Evolutionary conservation across 2,329 filamentous ascomycete genomes (phyloP), one percentile per base, ranked within the genome.

Genomic region (Tolypocladium tundrense): DNA sequence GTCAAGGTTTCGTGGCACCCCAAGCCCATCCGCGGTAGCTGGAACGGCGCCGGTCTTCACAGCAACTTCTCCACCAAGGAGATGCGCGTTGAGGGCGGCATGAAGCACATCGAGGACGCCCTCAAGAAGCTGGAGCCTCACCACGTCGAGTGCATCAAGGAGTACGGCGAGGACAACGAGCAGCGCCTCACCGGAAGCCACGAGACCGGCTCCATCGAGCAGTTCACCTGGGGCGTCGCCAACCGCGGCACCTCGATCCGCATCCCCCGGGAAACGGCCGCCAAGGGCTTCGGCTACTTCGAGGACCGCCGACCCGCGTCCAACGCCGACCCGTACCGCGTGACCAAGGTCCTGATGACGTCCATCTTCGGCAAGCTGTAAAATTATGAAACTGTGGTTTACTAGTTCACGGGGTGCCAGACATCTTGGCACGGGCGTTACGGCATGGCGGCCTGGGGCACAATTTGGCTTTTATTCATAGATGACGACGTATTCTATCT

Each of bases 121-220:
- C 88, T 92, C 78, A 88, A 90, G 85, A 91, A 90, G 78, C 85
- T 92, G 21, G 88, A 89, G 76, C 81, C 80, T 62, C 87, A 88
- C 68, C 88, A 91, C 77, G 75, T 77, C 65, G 88, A 91, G 81
- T 92, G 90, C 84, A 96, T 96, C 76, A 87, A 88, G 66, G 91
- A 96, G 66, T 96, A 96, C 73, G 91, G 94, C 70, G 90, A 96
- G 81, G 93, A 92, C 74, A 99, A 99, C 80, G 91, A 94, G 67
- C 84, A 88, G 67, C 92, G 94, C 71, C 88, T 97, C 68, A 97
- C 93, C 56, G 94, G 94, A 67, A 83, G 84, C 65, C 91, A 97
- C 78, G 94, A 99, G 86, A 99, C 94, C 13, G 92, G 92, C 53
- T 85, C 82, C 67, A 97, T 96, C 70, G 93, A 99, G 72, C 84